Base-by-base conservation (phyloP, 345 rosid species). In the Bruguiera parviflora region DNA sequence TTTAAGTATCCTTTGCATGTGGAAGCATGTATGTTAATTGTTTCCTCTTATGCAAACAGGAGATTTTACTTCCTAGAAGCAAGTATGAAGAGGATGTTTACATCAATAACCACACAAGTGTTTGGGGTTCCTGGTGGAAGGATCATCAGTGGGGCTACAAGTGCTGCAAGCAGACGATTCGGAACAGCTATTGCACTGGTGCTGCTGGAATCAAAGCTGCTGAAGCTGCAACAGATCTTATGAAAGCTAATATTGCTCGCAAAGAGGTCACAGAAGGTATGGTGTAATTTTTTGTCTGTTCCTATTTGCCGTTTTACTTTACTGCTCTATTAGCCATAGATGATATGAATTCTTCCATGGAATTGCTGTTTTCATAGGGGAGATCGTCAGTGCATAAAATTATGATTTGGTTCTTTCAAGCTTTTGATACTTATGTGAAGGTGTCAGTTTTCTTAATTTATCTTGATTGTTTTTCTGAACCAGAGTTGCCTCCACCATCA, bases 91-190 rank as follows among this genome's bases (percentile, higher is more conserved):
- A 85, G 77, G 86, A 87, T 72, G 68, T 80, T 55, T 77, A 73
- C 68, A 66, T 78, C 33, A 87, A 84, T 56, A 87, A 89, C 75
- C 97, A 92, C 72, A 86, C 91, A 5, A 82, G 78, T 55, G 97
- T 90, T 20, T 92, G 89, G 88, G 97, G 93, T n/a, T 92, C 98
- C 11, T 90, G 96, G 97, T 90, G 92, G 93, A 90, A 81, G 70
- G 97, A 87, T 77, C 87, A 89, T 33, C 96, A 85, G 21, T 90
- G 98, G 96, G 91, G 97, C 15, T 89, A 90, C 52, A 89, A 78
- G 71, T 92, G 97, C 68, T 92, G 97, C 53, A 82, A 82, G 75
- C 97, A 92, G 72, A 83, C 81, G 5, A 76, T 89, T 24, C 72
- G 87, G 47, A 93, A 90, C 71, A 87, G 96, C 72, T 92, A 90